phyloP scores from a whole-genome alignment of 164 flowering plant genomes.

The Aristolochia fimbriata region DNA sequence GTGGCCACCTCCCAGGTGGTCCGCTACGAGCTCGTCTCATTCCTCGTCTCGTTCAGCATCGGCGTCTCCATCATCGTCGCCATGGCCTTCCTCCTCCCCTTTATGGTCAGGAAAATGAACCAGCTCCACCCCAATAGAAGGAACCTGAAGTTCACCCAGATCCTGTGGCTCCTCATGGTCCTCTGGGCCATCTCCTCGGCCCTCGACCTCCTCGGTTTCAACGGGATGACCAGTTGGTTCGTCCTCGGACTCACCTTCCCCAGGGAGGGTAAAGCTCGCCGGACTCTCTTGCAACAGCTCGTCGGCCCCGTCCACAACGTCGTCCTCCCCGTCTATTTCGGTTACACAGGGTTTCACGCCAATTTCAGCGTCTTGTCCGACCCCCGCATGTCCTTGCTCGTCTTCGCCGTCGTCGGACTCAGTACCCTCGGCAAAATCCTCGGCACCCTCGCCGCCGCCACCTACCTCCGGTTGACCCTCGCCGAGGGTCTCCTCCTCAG shows the following conservation, averaged over 20 bases:
- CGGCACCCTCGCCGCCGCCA: constrained; percentile 1
- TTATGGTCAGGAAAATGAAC: not conserved
- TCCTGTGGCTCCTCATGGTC: not conserved
- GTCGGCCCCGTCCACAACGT: not conserved
- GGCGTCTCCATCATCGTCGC: not conserved
- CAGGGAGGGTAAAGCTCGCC: not conserved
- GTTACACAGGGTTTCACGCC: not conserved
- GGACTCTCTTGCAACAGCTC: not conserved
- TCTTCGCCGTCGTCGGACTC: not conserved
- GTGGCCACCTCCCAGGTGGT: not conserved
- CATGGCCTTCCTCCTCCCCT: not conserved
- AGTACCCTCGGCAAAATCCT: not conserved
- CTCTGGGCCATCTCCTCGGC: not conserved
- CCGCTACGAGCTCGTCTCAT: not conserved
- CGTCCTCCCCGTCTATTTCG: not conserved
- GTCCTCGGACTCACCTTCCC: constrained; percentile 1
- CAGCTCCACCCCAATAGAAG: not conserved
- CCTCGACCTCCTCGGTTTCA: not conserved
- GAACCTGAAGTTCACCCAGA: not conserved
- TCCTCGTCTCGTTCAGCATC: too few species aligned
- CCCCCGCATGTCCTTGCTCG: not conserved
- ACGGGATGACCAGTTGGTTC: not conserved
- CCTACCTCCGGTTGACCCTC: not conserved
- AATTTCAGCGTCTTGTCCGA: too few species aligned
- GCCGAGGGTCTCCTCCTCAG: not conserved